Base-by-base conservation (phyloP, 352 stramenopile species). In the Phytophthora sp. region DNA sequence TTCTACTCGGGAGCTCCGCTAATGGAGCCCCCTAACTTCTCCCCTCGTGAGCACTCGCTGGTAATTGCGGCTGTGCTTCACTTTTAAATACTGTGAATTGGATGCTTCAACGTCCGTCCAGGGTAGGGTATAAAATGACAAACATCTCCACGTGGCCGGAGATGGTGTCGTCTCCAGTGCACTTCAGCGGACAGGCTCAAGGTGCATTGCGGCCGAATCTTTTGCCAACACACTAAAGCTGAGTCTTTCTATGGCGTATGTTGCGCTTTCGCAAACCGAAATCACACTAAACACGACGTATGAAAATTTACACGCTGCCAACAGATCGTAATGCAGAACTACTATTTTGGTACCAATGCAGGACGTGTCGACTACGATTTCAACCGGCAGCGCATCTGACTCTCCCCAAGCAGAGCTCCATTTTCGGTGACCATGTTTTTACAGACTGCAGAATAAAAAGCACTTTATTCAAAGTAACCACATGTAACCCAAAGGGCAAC, bases 281-380 rank as follows among this genome's bases (percentile, higher is more conserved):
- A 81, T 91, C 42, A 68, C 44, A 18, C 54, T 91, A 16, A 91
- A 91, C 70, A 71, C 63, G 36, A 69, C 69, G 29, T 76, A 80
- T 59, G 76, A 88, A 56, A 88, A 89, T 61, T 56, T 91, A n/a
- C n/a, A n/a, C n/a, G 42, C 71, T 89, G 47, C 63, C 86, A 51
- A 63, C 57, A 23, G 36, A 36, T 45, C n/a, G 15, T 12, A 52
- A 21, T 35, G 16, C 9, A 2, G 3, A 1, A n/a, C 21, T 6
- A 21, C 4, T 27, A 9, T 7, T 7, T n/a, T 24, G 21, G 23
- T 35, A 13, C 36, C 0, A 30, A 23, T 35, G 11, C 52, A 91
- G 82, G 76, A 86, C 39, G 74, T 91, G 31, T 91, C 56, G 76
- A 88, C 68, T 91, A 91, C 66, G 80, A 89, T 61, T 91, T 91